These are phyloP conservation scores for Hydnomerulius pinastri DNA, from an alignment of 768 basidiomycete genomes.

Conservation along the genomic window DNA sequence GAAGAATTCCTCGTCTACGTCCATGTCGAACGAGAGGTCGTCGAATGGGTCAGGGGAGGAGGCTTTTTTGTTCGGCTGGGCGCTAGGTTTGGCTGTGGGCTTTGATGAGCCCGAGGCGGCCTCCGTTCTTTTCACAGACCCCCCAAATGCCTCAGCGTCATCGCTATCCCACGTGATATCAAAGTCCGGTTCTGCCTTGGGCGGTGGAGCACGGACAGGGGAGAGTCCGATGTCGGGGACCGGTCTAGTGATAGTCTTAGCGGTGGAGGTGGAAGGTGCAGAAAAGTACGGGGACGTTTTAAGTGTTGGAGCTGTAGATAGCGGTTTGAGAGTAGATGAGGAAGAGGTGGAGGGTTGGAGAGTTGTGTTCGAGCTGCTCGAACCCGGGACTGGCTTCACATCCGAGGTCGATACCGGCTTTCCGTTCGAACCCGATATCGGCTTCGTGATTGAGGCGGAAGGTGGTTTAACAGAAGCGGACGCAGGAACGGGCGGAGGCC, in stretches of 20 bases:
- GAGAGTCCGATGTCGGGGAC: slow-evolving; percentile 28
- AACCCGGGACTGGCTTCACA: background rate
- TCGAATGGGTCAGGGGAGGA: slow-evolving; percentile 31
- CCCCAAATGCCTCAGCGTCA: slow-evolving; percentile 25
- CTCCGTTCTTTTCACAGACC: slow-evolving; percentile 3
- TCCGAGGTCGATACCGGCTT: background rate
- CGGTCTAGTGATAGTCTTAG: slow-evolving; percentile 7
- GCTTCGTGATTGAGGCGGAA: slow-evolving; percentile 4
- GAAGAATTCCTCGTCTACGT: slow-evolving; percentile 41
- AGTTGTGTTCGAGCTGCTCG: background rate
- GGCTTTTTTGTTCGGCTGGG: slow-evolving; percentile 10
- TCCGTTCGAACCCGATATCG: background rate
- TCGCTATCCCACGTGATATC: slow-evolving; percentile 32
- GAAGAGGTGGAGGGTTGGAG: slow-evolving; percentile 3
- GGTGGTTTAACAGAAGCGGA: background rate
- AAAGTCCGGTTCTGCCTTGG: slow-evolving; percentile 19
- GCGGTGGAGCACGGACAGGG: slow-evolving; percentile 30
- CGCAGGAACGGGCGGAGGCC: background rate
- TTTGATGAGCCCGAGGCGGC: slow-evolving; percentile 9
- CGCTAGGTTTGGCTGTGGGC: slow-evolving; percentile 1
- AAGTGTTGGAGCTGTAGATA: slow-evolving; percentile 4
- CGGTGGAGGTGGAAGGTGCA: slow-evolving; percentile 1
- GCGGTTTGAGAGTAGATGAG: slow-evolving; percentile 9
- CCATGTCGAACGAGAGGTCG: slow-evolving; percentile 37
- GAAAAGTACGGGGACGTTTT: slow-evolving; percentile 25